These are phyloP conservation scores for Cicer arietinum DNA, from an alignment of 306 rosid genomes.

Conservation along the genomic window DNA sequence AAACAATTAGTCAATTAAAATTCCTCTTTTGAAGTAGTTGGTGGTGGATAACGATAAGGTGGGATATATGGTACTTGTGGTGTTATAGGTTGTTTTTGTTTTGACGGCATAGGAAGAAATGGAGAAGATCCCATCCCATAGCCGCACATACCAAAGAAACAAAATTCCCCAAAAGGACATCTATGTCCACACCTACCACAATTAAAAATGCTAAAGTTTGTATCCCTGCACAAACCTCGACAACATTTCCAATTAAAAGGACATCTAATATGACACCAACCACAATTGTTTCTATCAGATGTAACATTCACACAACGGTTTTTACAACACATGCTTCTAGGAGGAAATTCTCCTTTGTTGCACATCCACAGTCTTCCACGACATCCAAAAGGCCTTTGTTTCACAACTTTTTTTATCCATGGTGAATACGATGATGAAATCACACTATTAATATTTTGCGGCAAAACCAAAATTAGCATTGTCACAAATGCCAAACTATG, in stretches of 20 bases:
- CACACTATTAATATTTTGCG: constrained; percentile 17
- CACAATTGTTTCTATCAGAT: constrained; percentile 62
- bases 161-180: constrained; percentile 53
- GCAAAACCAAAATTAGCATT: constrained; percentile 15
- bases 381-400: constrained; percentile 52
- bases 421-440: constrained; percentile 41
- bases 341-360: constrained; percentile 37
- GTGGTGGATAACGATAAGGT: not conserved
- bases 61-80: not conserved
- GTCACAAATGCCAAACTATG: constrained; percentile 25
- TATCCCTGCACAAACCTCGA: constrained; percentile 56
- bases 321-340: constrained; percentile 51
- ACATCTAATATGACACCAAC: constrained; percentile 58
- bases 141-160: constrained; percentile 76
- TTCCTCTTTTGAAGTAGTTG: not conserved
- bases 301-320: constrained; percentile 61
- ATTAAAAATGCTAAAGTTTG: constrained; percentile 50
- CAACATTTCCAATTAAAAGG: constrained; percentile 64
- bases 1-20: not conserved
- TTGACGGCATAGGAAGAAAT: not conserved
- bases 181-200: constrained; percentile 74
- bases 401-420: constrained; percentile 45
- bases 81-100: not conserved
- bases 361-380: constrained; percentile 49
- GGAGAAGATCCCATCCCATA: not conserved